Percentiles rank a stretch among this genome's conserved stretches.
phyloP scores from a whole-genome alignment of 495 filamentous ascomycete genomes.

The Trichoderma parareesei region DNA sequence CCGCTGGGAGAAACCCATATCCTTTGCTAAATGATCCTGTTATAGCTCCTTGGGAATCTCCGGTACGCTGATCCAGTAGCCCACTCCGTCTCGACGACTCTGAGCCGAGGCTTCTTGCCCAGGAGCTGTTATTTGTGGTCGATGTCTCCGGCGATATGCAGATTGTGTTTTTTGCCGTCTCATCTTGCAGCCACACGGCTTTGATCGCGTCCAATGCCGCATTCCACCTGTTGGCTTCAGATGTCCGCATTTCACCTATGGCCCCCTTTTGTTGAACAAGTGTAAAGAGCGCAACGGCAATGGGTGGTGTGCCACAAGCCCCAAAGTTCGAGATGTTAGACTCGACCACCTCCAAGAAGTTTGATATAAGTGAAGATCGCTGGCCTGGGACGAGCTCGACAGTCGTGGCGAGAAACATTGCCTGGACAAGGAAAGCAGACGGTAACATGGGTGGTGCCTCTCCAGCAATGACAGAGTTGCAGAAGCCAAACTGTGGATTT shows the following conservation, averaged over 20 bases:
- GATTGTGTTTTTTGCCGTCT: background rate
- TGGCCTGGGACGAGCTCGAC: constrained; percentile 12
- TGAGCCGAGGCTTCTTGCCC: background rate
- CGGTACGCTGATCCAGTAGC: background rate
- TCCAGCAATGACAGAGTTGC: constrained; percentile 13
- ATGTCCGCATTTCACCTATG: background rate
- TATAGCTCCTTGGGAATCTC: background rate
- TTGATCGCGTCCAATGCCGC: background rate
- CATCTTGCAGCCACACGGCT: background rate
- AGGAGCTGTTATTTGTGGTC: background rate
- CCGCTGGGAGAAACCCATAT: background rate
- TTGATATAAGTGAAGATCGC: constrained; percentile 5
- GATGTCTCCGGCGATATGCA: background rate
- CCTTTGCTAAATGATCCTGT: background rate
- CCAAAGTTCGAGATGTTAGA: constrained; percentile 19
- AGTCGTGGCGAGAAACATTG: constrained; percentile 19
- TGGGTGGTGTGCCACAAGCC: constrained; percentile 16
- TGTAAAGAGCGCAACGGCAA: constrained; percentile 15
- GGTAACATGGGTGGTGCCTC: constrained; percentile 16
- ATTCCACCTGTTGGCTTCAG: constrained; percentile 3
- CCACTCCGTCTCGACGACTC: background rate
- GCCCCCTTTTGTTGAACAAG: constrained; percentile 13
- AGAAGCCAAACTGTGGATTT: constrained; percentile 11
- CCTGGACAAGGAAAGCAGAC: constrained; percentile 19
- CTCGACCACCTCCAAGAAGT: constrained; percentile 18